Evolutionary conservation across 305 asterid species (phyloP).

Genomic region (Petunia hybrid): DNA sequence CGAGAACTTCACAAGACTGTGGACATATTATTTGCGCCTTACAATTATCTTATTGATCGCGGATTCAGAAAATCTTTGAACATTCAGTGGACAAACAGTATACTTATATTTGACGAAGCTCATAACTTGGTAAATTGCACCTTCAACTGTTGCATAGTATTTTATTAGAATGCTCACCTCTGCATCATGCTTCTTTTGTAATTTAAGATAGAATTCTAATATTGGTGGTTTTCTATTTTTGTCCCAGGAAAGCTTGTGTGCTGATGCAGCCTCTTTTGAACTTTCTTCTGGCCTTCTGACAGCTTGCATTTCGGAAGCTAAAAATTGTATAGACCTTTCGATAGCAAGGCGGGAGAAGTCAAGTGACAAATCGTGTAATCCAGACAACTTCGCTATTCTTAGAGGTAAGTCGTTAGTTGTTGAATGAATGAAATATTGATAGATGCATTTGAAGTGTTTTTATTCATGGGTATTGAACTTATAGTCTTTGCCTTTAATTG

Average conservation of each 20-base stretch:
- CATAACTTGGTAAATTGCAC: slow-evolving; percentile 82
- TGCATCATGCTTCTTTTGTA: slow-evolving; percentile 32
- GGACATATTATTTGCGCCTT: slow-evolving; percentile 96
- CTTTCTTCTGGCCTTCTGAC: slow-evolving; percentile 81
- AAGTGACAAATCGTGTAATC: slow-evolving; percentile 86
- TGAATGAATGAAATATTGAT: slow-evolving; percentile 19
- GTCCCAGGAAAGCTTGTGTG: slow-evolving; percentile 85
- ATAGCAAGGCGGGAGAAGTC: slow-evolving; percentile 73
- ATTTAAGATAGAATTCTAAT: background rate
- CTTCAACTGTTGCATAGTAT: slow-evolving; percentile 38
- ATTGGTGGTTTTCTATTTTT: background rate
- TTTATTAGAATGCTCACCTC: slow-evolving; percentile 35
- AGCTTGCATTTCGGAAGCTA: slow-evolving; percentile 92
- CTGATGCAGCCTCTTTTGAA: slow-evolving; percentile 99
- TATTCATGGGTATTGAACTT: slow-evolving; percentile 18
- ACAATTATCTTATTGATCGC: slow-evolving; percentile 96
- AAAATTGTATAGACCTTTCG: slow-evolving; percentile 83
- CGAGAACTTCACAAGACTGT: slow-evolving; percentile 89
- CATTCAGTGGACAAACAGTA: slow-evolving; percentile 78
- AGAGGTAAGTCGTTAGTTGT: slow-evolving; percentile 59
- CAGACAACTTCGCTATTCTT: slow-evolving; percentile 92
- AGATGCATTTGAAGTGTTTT: slow-evolving; percentile 5
- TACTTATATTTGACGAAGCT: slow-evolving; percentile 98
- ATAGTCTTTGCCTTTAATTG: slow-evolving; percentile 22
- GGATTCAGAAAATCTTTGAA: slow-evolving; percentile 71